Percentiles rank a stretch among this genome's conserved stretches.
Evolutionary conservation across 495 filamentous ascomycete species (phyloP).

Genomic region (Aspergillus carlsbadensis): DNA sequence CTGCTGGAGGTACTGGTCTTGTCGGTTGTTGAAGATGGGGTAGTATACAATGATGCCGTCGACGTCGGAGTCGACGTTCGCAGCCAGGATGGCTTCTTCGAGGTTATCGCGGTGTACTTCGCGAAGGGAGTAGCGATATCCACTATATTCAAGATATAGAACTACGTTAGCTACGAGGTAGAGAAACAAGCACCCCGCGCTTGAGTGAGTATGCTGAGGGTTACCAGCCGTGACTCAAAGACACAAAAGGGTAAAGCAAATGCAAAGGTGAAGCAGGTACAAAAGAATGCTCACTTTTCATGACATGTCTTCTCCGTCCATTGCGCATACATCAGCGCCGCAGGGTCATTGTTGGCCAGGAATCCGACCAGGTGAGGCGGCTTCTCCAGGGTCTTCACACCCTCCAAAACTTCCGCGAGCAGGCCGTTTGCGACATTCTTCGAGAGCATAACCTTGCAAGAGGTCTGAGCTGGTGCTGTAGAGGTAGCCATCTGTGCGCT

Average conservation of each 20-base stretch:
- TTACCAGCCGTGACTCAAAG: too few species aligned
- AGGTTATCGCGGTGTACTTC: slow-evolving; percentile 80
- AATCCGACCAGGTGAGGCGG: slow-evolving; percentile 85
- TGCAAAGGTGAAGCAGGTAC: slow-evolving; percentile 17
- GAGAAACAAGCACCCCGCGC: neutral
- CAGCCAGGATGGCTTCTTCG: slow-evolving; percentile 78
- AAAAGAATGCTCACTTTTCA: slow-evolving; percentile 72
- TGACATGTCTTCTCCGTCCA: slow-evolving; percentile 95
- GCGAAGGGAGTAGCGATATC: slow-evolving; percentile 83
- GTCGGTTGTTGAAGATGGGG: slow-evolving; percentile 85
- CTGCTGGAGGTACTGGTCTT: slow-evolving; percentile 94
- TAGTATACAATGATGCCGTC: slow-evolving; percentile 99
- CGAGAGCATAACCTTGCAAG: slow-evolving; percentile 89
- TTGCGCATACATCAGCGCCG: slow-evolving; percentile 88
- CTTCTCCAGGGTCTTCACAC: slow-evolving; percentile 63
- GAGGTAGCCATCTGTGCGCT: slow-evolving; percentile 35
- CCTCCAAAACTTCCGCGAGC: slow-evolving; percentile 71
- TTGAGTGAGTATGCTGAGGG: neutral
- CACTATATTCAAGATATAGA: slow-evolving; percentile 50
- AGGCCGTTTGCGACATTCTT: slow-evolving; percentile 79
- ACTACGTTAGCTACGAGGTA: slow-evolving; percentile 26
- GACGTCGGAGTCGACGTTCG: slow-evolving; percentile 73
- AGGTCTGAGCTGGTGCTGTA: slow-evolving; percentile 41
- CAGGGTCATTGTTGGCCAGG: slow-evolving; percentile 86
- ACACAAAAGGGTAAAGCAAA: slow-evolving; percentile 7